These are phyloP conservation scores for Cucumis hystrix DNA, from an alignment of 306 rosid genomes.

Conservation along the genomic window DNA sequence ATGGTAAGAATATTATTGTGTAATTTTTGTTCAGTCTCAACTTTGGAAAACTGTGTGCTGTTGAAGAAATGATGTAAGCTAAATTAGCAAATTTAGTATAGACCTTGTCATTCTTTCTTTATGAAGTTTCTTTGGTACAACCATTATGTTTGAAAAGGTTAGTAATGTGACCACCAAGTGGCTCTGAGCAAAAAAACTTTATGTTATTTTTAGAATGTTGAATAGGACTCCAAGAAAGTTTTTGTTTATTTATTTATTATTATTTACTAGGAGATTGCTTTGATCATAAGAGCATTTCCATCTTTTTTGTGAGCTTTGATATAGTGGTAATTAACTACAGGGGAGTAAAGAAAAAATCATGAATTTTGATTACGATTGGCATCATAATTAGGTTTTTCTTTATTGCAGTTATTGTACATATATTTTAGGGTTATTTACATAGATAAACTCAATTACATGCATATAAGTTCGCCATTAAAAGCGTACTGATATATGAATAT, in stretches of 20 bases:
- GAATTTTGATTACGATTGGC: no score
- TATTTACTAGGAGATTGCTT: not conserved
- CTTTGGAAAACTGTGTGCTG: not conserved
- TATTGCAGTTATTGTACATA: no score
- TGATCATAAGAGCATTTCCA: not conserved
- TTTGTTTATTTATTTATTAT: not conserved
- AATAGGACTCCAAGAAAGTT: not conserved
- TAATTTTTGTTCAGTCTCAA: not conserved
- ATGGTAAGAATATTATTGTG: not conserved
- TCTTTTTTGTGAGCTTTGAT: not conserved
- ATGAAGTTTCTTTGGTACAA: not conserved
- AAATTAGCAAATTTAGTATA: not conserved
- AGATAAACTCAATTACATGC: not conserved
- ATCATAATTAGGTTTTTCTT: no score
- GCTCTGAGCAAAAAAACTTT: not conserved
- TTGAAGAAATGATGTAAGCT: not conserved
- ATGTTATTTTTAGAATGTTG: not conserved
- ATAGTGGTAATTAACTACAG: not conserved
- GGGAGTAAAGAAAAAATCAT: not conserved
- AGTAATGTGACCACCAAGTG: not conserved
- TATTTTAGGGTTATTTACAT: no score
- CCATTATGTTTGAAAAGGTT: not conserved
- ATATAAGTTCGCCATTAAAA: no score
- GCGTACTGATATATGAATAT: no score
- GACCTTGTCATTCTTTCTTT: not conserved